phyloP scores from a whole-genome alignment of 495 filamentous ascomycete species.

The Gamarada debralockiae region DNA sequence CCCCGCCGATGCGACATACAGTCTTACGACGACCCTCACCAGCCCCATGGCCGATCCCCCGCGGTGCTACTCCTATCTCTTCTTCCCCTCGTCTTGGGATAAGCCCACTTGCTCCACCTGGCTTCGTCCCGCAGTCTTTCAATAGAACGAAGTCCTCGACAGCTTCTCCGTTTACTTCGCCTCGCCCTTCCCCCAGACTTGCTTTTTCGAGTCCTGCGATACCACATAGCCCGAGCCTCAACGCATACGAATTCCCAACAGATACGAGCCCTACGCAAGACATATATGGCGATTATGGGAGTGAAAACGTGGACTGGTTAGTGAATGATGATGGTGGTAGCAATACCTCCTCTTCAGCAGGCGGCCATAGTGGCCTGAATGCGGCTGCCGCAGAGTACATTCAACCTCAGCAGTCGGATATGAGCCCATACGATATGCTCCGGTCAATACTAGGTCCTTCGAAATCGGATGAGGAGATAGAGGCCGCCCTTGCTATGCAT shows the following conservation, averaged over 20 bases:
- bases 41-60: conserved; percentile 81
- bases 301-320: conserved; percentile 94
- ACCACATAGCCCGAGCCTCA: conserved; percentile 89
- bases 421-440: conserved; percentile 98
- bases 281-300: conserved; percentile 86
- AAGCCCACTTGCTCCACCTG: conserved; percentile 77
- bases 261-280: conserved; percentile 72
- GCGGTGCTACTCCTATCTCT: conserved; percentile 72
- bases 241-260: conserved; percentile 86
- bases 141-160: conserved; percentile 70
- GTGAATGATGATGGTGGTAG: conserved; percentile 86
- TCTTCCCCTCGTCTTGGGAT: conserved; percentile 73
- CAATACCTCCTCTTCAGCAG: conserved; percentile 66
- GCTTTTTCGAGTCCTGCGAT: conserved; percentile 88
- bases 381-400: conserved; percentile 78
- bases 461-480: conserved; percentile 89
- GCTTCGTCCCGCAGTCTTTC: conserved; percentile 74
- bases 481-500: conserved; percentile 80
- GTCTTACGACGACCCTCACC: conserved; percentile 88
- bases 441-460: conserved; percentile 90
- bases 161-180: conserved; percentile 88
- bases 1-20: conserved; percentile 81
- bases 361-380: conserved; percentile 57
- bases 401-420: conserved; percentile 67
- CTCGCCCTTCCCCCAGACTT: conserved; percentile 87